A percentile compares a stretch with the other conserved stretches of the same genome.
Evolutionary conservation across 192 early-diverging fungal genomes (phyloP).

Genomic region (Chytriomyces sp.): DNA sequence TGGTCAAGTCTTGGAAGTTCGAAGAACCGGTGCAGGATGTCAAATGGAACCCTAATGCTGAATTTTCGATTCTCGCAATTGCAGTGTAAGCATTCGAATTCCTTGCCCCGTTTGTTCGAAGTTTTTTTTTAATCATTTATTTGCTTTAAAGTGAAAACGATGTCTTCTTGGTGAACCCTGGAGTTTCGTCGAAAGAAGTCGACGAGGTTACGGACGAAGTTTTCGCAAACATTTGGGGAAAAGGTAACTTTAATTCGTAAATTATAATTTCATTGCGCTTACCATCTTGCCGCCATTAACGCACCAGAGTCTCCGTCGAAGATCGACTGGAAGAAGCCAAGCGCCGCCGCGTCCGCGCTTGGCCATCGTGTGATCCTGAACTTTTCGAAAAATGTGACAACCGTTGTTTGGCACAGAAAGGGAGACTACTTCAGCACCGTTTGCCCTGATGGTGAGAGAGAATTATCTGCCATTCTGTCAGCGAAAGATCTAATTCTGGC

Average conservation of each 20-base stretch:
- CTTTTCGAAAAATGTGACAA: constrained; percentile 60
- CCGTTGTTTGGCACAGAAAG: constrained; percentile 91
- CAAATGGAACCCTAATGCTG: constrained; percentile 88
- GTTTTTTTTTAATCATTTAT: constrained; percentile 10
- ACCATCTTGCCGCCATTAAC: background rate
- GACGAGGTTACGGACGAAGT: constrained; percentile 40
- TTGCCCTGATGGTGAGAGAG: constrained; percentile 70
- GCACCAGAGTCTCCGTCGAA: constrained; percentile 1
- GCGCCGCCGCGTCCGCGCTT: constrained; percentile 6
- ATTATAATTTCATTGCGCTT: background rate
- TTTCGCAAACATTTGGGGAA: constrained; percentile 37
- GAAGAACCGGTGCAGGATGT: constrained; percentile 73
- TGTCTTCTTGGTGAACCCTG: constrained; percentile 54
- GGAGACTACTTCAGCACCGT: constrained; percentile 95
- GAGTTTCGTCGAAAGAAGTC: constrained; percentile 26
- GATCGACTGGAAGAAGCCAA: constrained; percentile 44
- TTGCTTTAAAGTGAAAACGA: constrained; percentile 28
- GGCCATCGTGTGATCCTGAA: constrained; percentile 18
- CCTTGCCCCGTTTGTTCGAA: background rate
- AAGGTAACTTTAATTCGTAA: background rate
- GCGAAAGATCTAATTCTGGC: background rate
- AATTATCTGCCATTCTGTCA: background rate
- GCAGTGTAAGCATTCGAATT: constrained; percentile 49
- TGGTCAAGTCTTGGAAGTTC: constrained; percentile 76
- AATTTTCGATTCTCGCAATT: constrained; percentile 78